Percentiles rank a stretch among this genome's conserved stretches.
These are phyloP conservation scores for Saccharum hybrid DNA, from an alignment of 202 grass and related monocot species.

Conservation along the genomic window DNA sequence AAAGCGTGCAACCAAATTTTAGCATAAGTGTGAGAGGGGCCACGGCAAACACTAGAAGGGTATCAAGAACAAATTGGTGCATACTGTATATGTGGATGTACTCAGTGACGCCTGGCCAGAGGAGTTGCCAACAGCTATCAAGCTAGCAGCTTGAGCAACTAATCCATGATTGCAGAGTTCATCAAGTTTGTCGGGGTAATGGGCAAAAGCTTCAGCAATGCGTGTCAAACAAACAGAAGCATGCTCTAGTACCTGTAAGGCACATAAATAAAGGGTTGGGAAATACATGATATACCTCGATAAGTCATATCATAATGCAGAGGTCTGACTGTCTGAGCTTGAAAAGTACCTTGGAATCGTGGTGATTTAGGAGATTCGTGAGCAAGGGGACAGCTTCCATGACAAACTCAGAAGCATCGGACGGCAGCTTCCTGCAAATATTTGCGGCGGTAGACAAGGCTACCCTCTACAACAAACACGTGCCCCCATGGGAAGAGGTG, in stretches of 20 bases:
- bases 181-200: slow-evolving; percentile 55
- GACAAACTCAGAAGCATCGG: slow-evolving; percentile 64
- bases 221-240: slow-evolving; percentile 68
- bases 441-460: no score
- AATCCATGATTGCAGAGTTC: slow-evolving; percentile 66
- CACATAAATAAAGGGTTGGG: neutral
- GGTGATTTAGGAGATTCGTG: slow-evolving; percentile 61
- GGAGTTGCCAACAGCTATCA: slow-evolving; percentile 59
- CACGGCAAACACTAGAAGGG: neutral
- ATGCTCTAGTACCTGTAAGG: slow-evolving; percentile 58
- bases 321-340: neutral
- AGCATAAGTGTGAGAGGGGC: neutral
- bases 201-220: slow-evolving; percentile 63
- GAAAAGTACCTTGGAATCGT: slow-evolving; percentile 58
- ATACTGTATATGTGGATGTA: slow-evolving; percentile 67
- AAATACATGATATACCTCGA: neutral
- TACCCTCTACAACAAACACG: no score
- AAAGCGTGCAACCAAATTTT: slow-evolving; percentile 12
- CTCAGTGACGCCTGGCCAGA: slow-evolving; percentile 59
- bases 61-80: neutral
- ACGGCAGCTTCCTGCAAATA: slow-evolving; percentile 38
- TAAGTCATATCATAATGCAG: neutral
- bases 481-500: no score
- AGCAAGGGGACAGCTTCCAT: slow-evolving; percentile 68
- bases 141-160: slow-evolving; percentile 55